Evolutionary conservation across 1,284 basidiomycete genomes (phyloP).

Genomic region (Melampsora medusae): DNA sequence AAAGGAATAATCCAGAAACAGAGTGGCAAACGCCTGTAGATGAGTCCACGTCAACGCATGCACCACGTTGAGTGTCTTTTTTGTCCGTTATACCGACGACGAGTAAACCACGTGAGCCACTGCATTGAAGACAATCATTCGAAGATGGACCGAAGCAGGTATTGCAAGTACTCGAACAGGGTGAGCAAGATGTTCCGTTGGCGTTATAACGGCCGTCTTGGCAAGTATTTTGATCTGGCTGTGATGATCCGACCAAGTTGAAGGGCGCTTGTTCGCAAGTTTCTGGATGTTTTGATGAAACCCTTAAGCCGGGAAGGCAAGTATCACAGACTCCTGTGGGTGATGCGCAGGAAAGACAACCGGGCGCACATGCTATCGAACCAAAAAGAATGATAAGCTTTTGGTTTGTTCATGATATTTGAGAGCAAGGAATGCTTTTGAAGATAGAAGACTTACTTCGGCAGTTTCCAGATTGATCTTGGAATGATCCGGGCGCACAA

Average conservation of each 20-base stretch:
- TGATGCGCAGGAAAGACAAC: conserved; percentile 11
- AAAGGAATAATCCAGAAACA: conserved; percentile 14
- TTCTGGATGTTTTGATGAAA: conserved; percentile 22
- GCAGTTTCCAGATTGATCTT: conserved; percentile 14
- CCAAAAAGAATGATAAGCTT: neutral
- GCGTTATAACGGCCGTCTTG: conserved; percentile 23
- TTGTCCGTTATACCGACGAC: conserved; percentile 17
- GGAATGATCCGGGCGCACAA: conserved; percentile 20
- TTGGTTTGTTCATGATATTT: neutral
- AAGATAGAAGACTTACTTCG: conserved; percentile 5
- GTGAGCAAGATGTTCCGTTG: conserved; percentile 17
- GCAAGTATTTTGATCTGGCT: conserved; percentile 13
- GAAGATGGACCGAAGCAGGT: conserved; percentile 34
- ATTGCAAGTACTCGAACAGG: conserved; percentile 18
- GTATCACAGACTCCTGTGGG: conserved; percentile 26
- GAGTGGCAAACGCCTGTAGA: conserved; percentile 27
- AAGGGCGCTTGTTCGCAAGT: conserved; percentile 13
- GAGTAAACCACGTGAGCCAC: conserved; percentile 7
- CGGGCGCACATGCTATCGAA: conserved; percentile 22
- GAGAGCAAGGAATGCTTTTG: neutral
- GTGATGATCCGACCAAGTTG: conserved; percentile 5
- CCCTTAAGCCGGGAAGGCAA: conserved; percentile 15
- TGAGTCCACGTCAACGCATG: conserved; percentile 29
- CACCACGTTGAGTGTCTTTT: conserved; percentile 7
- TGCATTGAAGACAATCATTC: conserved; percentile 17